Base-by-base conservation (phyloP, 108 stramenopile species). In the Schizochytrium sp. region DNA sequence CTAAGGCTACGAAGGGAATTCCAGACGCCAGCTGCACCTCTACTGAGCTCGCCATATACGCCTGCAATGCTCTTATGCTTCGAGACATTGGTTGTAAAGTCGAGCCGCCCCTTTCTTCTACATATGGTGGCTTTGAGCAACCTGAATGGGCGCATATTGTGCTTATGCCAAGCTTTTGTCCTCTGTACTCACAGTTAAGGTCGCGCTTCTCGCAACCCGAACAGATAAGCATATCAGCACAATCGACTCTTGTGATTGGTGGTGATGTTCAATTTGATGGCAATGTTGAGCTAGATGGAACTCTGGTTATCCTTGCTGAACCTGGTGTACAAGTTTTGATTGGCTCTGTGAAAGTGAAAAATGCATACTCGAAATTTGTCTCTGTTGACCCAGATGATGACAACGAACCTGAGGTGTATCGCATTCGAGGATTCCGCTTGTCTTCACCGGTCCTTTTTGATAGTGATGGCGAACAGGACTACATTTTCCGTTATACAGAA, bases 1-100 rank as follows among this genome's bases (percentile, higher is more conserved):
- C 87, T 4, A 91, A 97, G 55, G 95, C 96, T 91, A 91, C 89
- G 10, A 92, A 92, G 57, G 97, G 98, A 8, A 96, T 95, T 46
- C 96, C 96, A 57, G 94, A 97, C 8, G 98, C 96, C 57, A 94
- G 95, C 28, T 97, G 97, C 2, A 94, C 97, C 40, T 95, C 95
- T 4, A 98, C 96, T 5, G 99, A 99, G 90, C 93, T 97, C 4
- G 97, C 98, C 90, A 95, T 97, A 89, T 97, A 95, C 92, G 91
- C 76, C 1, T 83, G 95, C 2, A 57, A 87, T 46, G 93, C 94
- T 49, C 90, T 87, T 38, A 94, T 96, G 41, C 45, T 98, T 59
- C 92, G 93, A n/a, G 92, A 93, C 3, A 88, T 94, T 88, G 97
- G 76, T 38, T 83, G 95, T 64, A 53, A 57, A 13, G 49, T 91